Conservation (phyloP, 2,329 filamentous ascomycete species). For the Pseudonectria foliicola region DNA sequence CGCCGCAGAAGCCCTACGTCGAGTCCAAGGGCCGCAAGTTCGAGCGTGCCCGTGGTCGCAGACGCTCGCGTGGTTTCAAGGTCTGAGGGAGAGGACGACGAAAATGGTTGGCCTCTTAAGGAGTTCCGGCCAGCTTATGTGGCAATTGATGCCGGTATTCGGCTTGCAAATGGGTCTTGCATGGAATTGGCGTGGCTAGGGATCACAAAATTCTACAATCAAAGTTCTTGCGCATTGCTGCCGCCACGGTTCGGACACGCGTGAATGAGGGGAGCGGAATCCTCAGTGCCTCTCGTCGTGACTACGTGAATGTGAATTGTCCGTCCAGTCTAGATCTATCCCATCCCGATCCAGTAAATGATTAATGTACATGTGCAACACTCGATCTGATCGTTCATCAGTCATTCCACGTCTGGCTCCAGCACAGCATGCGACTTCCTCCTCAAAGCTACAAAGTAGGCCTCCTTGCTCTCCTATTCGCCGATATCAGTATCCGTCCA, state of each 20-base stretch:
- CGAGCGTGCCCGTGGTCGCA: slow-evolving; percentile 97
- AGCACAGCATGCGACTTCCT: slow-evolving; percentile 46
- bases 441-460: slow-evolving; percentile 74
- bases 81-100: slow-evolving; percentile 59
- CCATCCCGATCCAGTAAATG: too few relatives aligned
- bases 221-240: slow-evolving; percentile 22
- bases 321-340: too few relatives aligned
- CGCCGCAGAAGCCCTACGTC: slow-evolving; percentile 79
- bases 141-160: slow-evolving; percentile 23
- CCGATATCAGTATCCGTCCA: slow-evolving; percentile 1
- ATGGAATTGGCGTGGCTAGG: slow-evolving; percentile 42
- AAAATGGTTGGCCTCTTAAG: slow-evolving; percentile 20
- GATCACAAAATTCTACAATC: slow-evolving; percentile 34
- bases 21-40: slow-evolving; percentile 99
- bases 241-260: slow-evolving; percentile 6
- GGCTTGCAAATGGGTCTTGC: slow-evolving; percentile 30
- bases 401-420: slow-evolving; percentile 3
- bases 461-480: slow-evolving; percentile 53
- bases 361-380: too few relatives aligned
- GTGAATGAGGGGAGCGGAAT: too few relatives aligned
- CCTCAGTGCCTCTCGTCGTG: too few relatives aligned
- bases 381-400: not conserved
- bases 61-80: slow-evolving; percentile 99
- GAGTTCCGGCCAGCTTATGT: slow-evolving; percentile 21
- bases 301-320: too few relatives aligned